These are phyloP conservation scores for Tylopilus cervinicoccineus DNA, from an alignment of 768 basidiomycete species.

Conservation along the genomic window DNA sequence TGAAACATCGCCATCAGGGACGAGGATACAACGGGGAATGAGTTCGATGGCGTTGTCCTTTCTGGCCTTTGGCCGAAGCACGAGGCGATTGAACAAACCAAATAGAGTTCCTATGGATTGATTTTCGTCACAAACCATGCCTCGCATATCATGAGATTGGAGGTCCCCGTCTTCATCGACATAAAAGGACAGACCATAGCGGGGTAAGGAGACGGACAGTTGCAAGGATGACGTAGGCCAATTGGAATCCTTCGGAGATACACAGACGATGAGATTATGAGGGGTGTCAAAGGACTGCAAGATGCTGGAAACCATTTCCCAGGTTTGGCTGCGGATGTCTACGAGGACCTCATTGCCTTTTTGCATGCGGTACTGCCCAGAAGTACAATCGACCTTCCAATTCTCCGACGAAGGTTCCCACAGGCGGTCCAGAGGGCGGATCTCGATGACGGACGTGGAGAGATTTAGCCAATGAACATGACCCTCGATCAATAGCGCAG, in stretches of 20 bases:
- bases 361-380: not conserved
- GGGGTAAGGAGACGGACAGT: slow-evolving; percentile 35
- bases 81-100: slow-evolving; percentile 38
- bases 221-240: not conserved
- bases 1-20: slow-evolving; percentile 35
- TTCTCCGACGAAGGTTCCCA: not conserved
- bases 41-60: not conserved
- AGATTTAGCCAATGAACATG: not conserved
- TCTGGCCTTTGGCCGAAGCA: slow-evolving; percentile 32
- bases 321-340: slow-evolving; percentile 26
- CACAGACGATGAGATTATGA: slow-evolving; percentile 21
- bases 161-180: slow-evolving; percentile 31
- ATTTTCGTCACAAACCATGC: slow-evolving; percentile 38
- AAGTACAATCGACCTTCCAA: not conserved
- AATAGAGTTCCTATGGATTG: slow-evolving; percentile 44
- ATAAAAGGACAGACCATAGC: slow-evolving; percentile 40
- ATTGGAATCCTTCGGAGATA: not conserved
- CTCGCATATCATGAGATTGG: slow-evolving; percentile 39
- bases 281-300: slow-evolving; percentile 23
- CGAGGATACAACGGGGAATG: slow-evolving; percentile 30
- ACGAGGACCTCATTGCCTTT: not conserved
- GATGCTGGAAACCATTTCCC: slow-evolving; percentile 24
- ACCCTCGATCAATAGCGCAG: not conserved
- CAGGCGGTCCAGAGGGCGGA: not conserved
- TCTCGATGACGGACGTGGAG: not conserved